phyloP scores from a whole-genome alignment of 805 yeast species.

The Yarrowia sp. region DNA sequence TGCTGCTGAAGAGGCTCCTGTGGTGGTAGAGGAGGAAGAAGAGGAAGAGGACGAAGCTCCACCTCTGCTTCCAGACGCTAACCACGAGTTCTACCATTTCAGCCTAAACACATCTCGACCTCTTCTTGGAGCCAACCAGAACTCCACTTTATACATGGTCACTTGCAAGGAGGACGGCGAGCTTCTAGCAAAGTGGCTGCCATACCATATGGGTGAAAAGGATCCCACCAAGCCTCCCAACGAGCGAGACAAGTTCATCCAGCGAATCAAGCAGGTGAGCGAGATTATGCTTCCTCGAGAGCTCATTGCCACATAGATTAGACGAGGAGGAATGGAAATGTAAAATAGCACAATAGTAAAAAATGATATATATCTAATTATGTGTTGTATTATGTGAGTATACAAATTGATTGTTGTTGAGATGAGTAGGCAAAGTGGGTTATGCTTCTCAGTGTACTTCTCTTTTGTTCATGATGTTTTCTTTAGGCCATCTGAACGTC shows the following conservation, averaged over 20 bases:
- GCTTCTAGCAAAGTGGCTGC: slow-evolving; percentile 36
- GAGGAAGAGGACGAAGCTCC: slow-evolving; percentile 9
- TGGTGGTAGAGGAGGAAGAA: not conserved
- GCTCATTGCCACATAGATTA: slow-evolving; percentile 18
- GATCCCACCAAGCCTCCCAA: slow-evolving; percentile 38
- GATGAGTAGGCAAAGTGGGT: too few relatives aligned
- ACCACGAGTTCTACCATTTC: slow-evolving; percentile 32
- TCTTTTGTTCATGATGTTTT: not conserved
- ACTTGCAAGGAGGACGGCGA: slow-evolving; percentile 37
- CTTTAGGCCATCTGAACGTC: slow-evolving; percentile 11
- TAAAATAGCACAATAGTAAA: not conserved
- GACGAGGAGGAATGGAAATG: not conserved
- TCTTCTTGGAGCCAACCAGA: slow-evolving; percentile 28
- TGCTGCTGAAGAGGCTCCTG: slow-evolving; percentile 2
- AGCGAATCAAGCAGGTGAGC: slow-evolving; percentile 29
- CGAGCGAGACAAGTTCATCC: slow-evolving; percentile 39
- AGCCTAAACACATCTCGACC: slow-evolving; percentile 25
- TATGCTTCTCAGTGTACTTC: too few relatives aligned
- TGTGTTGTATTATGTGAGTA: too few relatives aligned
- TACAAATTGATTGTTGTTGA: too few relatives aligned
- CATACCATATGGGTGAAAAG: slow-evolving; percentile 36
- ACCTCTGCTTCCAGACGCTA: slow-evolving; percentile 14
- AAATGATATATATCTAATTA: slow-evolving; percentile 2
- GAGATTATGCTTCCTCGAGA: slow-evolving; percentile 38
- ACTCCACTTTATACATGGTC: slow-evolving; percentile 12